Conservation (phyloP, 163 green algal genomes). For the Scenedesmus sp. region DNA sequence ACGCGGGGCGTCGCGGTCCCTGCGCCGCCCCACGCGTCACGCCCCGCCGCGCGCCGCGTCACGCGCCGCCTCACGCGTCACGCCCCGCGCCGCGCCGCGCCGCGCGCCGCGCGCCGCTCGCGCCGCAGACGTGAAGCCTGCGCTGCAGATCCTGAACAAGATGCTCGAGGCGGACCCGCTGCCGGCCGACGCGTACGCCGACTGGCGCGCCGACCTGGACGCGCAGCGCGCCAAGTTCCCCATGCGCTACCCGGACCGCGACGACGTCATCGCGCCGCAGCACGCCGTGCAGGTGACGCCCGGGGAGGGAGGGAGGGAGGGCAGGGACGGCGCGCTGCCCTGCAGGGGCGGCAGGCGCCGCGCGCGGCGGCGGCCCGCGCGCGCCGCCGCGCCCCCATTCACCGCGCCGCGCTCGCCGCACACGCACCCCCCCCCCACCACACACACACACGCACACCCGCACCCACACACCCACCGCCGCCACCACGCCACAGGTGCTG, state of each 20-base stretch:
- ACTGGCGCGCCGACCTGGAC: constrained; percentile 65
- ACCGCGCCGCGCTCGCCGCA: too few relatives aligned
- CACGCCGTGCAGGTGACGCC: constrained; percentile 84
- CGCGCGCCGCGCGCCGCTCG: too few relatives aligned
- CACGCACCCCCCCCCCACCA: not conserved
- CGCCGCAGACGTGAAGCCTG: constrained; percentile 75
- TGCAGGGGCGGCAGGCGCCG: too few relatives aligned
- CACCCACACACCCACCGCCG: not conserved
- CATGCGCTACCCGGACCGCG: constrained; percentile 80
- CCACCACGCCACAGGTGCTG: constrained; percentile 69
- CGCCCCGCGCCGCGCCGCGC: too few relatives aligned
- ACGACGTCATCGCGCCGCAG: constrained; percentile 96
- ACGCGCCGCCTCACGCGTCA: too few relatives aligned
- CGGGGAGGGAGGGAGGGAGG: too few relatives aligned
- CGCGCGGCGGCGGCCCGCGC: too few relatives aligned
- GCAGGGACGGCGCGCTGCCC: too few relatives aligned
- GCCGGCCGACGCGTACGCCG: constrained; percentile 45
- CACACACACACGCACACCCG: not conserved
- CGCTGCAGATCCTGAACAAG: constrained; percentile 87
- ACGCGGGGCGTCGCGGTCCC: too few relatives aligned
- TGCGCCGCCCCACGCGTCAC: too few relatives aligned
- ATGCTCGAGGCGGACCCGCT: constrained; percentile 69
- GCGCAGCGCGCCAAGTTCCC: constrained; percentile 78
- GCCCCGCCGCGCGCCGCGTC: too few relatives aligned
- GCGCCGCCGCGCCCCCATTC: too few relatives aligned